Evolutionary conservation across 164 flowering plant species (phyloP).

Genomic region (Annona squamosa): DNA sequence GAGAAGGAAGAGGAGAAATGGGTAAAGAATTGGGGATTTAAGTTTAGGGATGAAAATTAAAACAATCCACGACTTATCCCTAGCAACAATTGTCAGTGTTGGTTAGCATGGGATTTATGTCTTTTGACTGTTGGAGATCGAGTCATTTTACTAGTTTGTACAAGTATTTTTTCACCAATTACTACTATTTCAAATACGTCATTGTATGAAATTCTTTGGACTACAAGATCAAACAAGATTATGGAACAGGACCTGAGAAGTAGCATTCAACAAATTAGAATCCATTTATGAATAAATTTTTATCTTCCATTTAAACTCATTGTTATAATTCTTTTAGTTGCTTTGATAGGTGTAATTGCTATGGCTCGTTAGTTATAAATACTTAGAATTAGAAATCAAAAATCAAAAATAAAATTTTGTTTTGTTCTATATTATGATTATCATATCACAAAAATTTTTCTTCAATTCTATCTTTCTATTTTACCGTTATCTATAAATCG

Average conservation of each 20-base stretch:
- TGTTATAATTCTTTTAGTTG: not conserved
- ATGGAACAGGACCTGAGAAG: not conserved
- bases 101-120: not conserved
- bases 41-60: too few relatives aligned
- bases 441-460: not conserved
- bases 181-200: not conserved
- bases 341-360: not conserved
- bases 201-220: not conserved
- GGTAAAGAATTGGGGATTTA: too few relatives aligned
- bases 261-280: conserved; percentile 1
- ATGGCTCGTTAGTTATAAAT: not conserved
- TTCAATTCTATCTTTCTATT: not conserved
- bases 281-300: not conserved
- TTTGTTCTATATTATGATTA: too few relatives aligned
- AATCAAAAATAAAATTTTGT: not conserved
- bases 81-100: too few relatives aligned
- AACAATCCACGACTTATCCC: too few relatives aligned
- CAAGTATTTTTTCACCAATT: conserved; percentile 2
- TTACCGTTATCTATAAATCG: too few relatives aligned
- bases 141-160: not conserved
- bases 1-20: too few relatives aligned
- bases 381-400: not conserved
- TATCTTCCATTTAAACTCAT: not conserved
- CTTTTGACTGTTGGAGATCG: not conserved
- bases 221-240: conserved; percentile 2